A percentile compares a stretch with the other conserved stretches of the same genome.
These are phyloP conservation scores for Plenodomus lindquistii DNA, from an alignment of 2,329 filamentous ascomycete genomes.

Conservation along the genomic window DNA sequence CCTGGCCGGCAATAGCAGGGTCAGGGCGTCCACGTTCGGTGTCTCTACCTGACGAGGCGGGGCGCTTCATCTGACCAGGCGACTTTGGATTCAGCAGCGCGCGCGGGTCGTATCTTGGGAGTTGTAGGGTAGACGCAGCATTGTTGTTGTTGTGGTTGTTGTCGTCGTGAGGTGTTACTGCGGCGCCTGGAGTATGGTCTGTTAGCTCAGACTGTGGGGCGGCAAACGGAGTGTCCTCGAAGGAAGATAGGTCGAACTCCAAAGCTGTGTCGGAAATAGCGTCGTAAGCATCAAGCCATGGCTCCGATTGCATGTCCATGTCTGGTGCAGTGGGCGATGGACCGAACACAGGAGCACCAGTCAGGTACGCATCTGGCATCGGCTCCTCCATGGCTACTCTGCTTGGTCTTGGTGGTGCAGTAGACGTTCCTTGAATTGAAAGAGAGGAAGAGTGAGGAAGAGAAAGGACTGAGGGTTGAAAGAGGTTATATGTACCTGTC, in stretches of 20 bases:
- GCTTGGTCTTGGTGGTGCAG: neutral
- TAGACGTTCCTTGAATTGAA: neutral
- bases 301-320: neutral
- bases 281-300: neutral
- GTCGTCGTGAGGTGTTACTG: constrained; percentile 10
- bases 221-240: constrained; percentile 3
- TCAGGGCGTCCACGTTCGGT: constrained; percentile 29
- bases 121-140: constrained; percentile 13
- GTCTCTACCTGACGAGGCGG: constrained; percentile 27
- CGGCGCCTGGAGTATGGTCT: constrained; percentile 21
- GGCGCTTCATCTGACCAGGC: constrained; percentile 29
- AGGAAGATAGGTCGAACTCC: neutral
- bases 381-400: neutral
- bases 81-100: constrained; percentile 42
- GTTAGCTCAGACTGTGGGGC: constrained; percentile 21
- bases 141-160: constrained; percentile 12
- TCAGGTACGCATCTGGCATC: constrained; percentile 1
- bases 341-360: neutral
- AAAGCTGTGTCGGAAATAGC: neutral
- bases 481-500: constrained; percentile 25
- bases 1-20: constrained; percentile 49
- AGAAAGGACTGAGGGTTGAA: neutral
- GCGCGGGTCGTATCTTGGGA: constrained; percentile 29
- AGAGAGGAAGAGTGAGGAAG: neutral
- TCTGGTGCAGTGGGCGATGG: constrained; percentile 1